These are phyloP conservation scores for Phellopilus nigrolimitatus DNA, from an alignment of 1,284 basidiomycete genomes.

Conservation along the genomic window DNA sequence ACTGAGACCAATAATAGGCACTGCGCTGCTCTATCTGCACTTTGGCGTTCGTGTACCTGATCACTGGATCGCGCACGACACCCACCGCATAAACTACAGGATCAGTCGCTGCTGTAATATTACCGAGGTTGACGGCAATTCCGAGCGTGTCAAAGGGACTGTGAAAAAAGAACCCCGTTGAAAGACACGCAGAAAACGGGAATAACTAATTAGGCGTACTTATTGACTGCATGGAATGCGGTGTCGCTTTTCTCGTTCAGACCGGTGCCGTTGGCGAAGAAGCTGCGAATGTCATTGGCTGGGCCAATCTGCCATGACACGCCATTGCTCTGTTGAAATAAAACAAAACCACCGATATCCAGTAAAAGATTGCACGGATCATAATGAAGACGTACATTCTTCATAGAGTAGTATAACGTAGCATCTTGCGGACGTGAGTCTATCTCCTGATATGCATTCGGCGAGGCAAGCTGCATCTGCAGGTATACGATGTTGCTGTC, in stretches of 20 bases:
- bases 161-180: background rate
- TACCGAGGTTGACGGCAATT: constrained; percentile 19
- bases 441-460: no score
- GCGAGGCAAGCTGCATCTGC: no score
- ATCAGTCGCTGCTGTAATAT: constrained; percentile 5
- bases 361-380: background rate
- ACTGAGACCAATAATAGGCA: no score
- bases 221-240: background rate
- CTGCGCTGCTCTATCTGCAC: no score
- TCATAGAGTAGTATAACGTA: no score
- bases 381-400: no score
- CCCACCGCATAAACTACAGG: constrained; percentile 20
- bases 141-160: constrained; percentile 8
- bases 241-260: constrained; percentile 3
- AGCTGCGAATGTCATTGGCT: background rate
- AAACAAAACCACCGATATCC: background rate
- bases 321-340: background rate
- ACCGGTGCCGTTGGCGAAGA: constrained; percentile 4
- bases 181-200: background rate
- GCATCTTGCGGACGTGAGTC: no score
- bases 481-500: no score
- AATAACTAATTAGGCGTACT: background rate
- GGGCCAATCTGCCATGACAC: no score
- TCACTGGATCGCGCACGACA: constrained; percentile 16
- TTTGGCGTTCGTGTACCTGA: constrained; percentile 9